phyloP scores from a whole-genome alignment of 257 asterid genomes.

The Striga asiatica region DNA sequence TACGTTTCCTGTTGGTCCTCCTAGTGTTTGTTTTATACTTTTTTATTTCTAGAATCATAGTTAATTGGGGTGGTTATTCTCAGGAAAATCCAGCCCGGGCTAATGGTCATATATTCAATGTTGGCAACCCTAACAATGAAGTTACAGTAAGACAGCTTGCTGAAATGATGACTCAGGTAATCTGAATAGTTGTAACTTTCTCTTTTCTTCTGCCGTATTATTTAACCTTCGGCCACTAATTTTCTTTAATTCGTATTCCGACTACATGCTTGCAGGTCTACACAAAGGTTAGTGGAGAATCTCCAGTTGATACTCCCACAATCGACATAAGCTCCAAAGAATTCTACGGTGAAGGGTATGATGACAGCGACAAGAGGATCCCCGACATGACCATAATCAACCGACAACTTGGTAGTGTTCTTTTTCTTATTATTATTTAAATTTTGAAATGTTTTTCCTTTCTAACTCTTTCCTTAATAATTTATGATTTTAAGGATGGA shows the following conservation, averaged over 20 bases:
- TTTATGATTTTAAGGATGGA: conserved; percentile 40
- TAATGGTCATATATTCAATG: conserved; percentile 78
- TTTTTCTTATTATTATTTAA: too few species aligned
- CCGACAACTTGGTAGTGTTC: conserved; percentile 75
- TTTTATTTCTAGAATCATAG: not conserved
- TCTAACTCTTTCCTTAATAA: not conserved
- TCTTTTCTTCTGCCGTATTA: not conserved
- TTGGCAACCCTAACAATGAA: conserved; percentile 94
- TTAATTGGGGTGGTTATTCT: conserved; percentile 13
- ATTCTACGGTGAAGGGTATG: conserved; percentile 92
- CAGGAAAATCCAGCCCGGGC: conserved; percentile 97
- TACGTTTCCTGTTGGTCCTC: conserved; percentile 22
- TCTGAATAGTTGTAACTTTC: not conserved
- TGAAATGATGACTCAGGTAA: conserved; percentile 93
- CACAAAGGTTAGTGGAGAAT: conserved; percentile 56
- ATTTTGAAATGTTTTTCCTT: not conserved
- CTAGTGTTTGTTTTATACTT: not conserved
- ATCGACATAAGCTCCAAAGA: conserved; percentile 75
- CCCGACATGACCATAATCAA: conserved; percentile 95
- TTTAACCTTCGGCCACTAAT: not conserved
- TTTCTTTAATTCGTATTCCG: not conserved
- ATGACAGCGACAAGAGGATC: conserved; percentile 87
- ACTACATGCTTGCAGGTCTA: conserved; percentile 44
- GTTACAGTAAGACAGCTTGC: conserved; percentile 98
- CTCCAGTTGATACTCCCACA: conserved; percentile 45